Evolutionary conservation across 2,329 filamentous ascomycete genomes (phyloP), one percentile per base, ranked within the genome.

Genomic region (Plenodomus biglobosus): DNA sequence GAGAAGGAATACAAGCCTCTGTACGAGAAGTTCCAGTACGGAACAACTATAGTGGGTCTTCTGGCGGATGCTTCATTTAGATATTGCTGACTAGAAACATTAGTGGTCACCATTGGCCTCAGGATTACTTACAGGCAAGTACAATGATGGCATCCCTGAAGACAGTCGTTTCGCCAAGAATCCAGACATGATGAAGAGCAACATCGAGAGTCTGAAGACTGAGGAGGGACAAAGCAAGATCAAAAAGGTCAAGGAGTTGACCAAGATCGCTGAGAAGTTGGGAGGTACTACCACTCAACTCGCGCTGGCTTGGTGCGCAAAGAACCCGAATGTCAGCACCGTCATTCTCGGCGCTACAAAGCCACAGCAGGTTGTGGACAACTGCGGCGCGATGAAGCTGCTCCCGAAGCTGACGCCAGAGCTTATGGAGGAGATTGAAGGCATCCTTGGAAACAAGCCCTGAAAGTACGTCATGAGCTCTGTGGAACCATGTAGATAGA

Each of bases 141-240:
- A 85, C 76, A 84, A 84, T 68, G 76, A 84, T 53, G 82, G 81
- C 44, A 81, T 85, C 45, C 81, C 82, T 15, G 77, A 81, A 58
- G 81, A 78, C 61, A 84, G 80, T 34, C 80, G 83, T 30, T 84
- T 84, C 58, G 80, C 80, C 45, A 80, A 75, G 56, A 81, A 83
- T 70, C 76, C 79, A 51, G 77, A 77, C 43, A 78, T 79, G 58
- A 85, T 85, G 68, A 78, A 80, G 56, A 75, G 78, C 59, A 80
- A 78, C 16, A 77, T 84, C 50, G 77, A 78, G 58, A 70, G 70
- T 42, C 75, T 81, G 44, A 73, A 79, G 65, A 73, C 62, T 27
- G 74, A 75, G 8, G 77, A 78, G 53, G 78, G 78, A 42, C 71
- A 79, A 62, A 73, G 74, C 30, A 80, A 81, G 68, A 78, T 82